Evolutionary conservation across 2,329 filamentous ascomycete species (phyloP).

Genomic region (Trichoderma lentiforme): DNA sequence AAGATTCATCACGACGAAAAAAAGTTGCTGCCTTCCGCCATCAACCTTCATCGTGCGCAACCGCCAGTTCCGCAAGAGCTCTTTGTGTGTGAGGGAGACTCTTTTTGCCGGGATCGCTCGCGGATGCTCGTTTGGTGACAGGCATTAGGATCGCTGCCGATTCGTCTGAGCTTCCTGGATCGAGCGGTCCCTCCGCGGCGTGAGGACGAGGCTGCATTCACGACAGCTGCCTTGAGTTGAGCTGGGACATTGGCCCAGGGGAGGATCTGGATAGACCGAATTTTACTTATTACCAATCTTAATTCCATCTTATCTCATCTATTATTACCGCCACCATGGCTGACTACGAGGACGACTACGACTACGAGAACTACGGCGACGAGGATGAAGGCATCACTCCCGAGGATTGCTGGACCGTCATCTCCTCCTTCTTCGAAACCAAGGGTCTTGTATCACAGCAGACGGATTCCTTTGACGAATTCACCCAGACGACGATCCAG

Average conservation of each 20-base stretch:
- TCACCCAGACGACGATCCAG: slow-evolving; percentile 90
- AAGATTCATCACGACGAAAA: slow-evolving; percentile 19
- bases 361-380: slow-evolving; percentile 69
- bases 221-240: neutral
- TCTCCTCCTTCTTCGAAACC: slow-evolving; percentile 91
- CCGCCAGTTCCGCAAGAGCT: slow-evolving; percentile 19
- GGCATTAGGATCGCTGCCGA: slow-evolving; percentile 33
- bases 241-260: neutral
- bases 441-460: slow-evolving; percentile 97
- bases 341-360: slow-evolving; percentile 55
- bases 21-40: slow-evolving; percentile 26
- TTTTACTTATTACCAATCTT: neutral
- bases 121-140: slow-evolving; percentile 33
- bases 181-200: slow-evolving; percentile 14
- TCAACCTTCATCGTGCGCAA: slow-evolving; percentile 24
- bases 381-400: slow-evolving; percentile 75
- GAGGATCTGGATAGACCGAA: neutral
- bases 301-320: neutral
- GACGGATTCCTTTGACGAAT: slow-evolving; percentile 97
- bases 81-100: slow-evolving; percentile 21
- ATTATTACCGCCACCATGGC: slow-evolving; percentile 41
- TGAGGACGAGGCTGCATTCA: slow-evolving; percentile 10
- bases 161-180: slow-evolving; percentile 28
- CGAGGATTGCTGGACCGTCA: slow-evolving; percentile 98
- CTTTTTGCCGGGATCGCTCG: slow-evolving; percentile 25